Evolutionary conservation across 495 filamentous ascomycete species (phyloP).

Genomic region (Neurospora sp.): DNA sequence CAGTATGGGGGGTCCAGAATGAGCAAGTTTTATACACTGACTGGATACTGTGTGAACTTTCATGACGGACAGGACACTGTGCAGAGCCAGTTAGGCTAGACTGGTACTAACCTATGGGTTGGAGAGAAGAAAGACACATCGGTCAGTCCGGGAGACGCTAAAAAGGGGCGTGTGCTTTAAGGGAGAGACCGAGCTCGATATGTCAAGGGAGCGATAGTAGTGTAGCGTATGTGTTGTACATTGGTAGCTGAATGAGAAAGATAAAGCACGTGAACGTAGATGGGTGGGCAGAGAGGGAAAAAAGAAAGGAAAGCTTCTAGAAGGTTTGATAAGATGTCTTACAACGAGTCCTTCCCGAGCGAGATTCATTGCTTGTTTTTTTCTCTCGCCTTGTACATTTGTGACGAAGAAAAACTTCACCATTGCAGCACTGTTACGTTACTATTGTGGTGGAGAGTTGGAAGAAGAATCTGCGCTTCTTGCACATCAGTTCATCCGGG

Average conservation of each 20-base stretch:
- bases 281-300: background rate
- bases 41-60: background rate
- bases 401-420: background rate
- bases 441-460: background rate
- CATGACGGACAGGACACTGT: background rate
- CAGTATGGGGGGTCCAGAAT: background rate
- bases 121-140: background rate
- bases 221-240: background rate
- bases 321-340: background rate
- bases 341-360: background rate
- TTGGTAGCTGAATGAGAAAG: background rate
- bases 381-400: background rate
- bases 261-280: background rate
- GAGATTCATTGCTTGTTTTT: background rate
- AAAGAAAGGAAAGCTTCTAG: background rate
- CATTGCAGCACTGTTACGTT: background rate
- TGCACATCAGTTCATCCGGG: background rate
- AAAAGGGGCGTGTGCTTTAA: background rate
- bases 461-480: background rate
- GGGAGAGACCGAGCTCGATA: background rate
- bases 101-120: background rate
- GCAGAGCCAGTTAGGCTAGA: background rate
- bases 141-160: background rate
- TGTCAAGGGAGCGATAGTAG: background rate
- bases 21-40: background rate